Base-by-base conservation (phyloP, 2,329 filamentous ascomycete species). In the Xenoacremonium recifei region DNA sequence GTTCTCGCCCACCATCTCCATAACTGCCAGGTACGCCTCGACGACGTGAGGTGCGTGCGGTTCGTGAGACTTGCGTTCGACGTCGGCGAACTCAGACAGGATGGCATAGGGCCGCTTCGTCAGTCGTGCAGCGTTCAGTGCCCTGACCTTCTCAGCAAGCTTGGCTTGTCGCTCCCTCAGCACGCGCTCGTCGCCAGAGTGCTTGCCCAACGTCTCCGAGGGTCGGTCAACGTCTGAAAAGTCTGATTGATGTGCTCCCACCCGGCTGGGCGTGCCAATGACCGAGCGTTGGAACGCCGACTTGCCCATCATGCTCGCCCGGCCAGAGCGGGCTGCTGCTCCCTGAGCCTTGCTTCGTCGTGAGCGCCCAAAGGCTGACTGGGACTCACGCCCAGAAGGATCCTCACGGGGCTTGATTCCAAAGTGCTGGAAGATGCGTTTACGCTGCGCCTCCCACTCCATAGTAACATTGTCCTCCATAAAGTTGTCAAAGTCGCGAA, bases 391-490 rank as follows among this genome's bases (percentile, higher is more conserved):
- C 38, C 65, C 64, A 32, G 71, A 57, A 4, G 67, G 60, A 21
- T 75, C 75, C 35, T 82, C 77, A 18, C 72, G 71, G 5, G 77
- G 71, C 60, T 82, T 85, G 61, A 99, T 85, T 12, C 93, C 93
- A 64, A 99, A 97, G 66, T 99, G 93, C 59, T 96, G 84, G 67
- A 96, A 97, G 50, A 99, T 96, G 52, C 84, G 84, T 65, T 87
- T 89, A 49, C 92, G 85, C 69, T 97, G 92, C 13, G 87, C 85
- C 55, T 96, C 91, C 91, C 93, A 97, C 64, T 97, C 90, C 72
- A 95, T 85, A 21, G 90, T 89, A 37, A 97, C 84, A 60, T 95
- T 95, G 57, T 96, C 91, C 63, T 97, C 91, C 42, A 99, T 75
- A 63, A 96, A 97, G 47, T 81, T 79, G 63, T 99, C 91, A 62